Percentiles rank a stretch among this genome's conserved stretches.
Conservation (phyloP, 2,329 filamentous ascomycete genomes). For the Aspergillus hortae region DNA sequence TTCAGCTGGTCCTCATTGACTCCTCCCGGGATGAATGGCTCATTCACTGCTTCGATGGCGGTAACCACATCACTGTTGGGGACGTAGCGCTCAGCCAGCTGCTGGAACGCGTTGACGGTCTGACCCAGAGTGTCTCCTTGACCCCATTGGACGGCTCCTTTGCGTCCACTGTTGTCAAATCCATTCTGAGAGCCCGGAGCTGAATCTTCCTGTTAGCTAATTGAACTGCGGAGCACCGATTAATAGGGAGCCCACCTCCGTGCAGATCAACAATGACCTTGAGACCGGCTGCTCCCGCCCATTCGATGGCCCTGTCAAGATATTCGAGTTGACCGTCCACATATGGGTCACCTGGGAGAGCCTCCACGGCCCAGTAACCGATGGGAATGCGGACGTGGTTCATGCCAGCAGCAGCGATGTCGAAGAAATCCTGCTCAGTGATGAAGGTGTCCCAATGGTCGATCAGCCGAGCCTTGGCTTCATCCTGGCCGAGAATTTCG, state of each 20-base stretch:
- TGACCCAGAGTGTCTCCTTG: slow-evolving; percentile 31
- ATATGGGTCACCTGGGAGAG: slow-evolving; percentile 55
- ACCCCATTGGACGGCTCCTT: slow-evolving; percentile 38
- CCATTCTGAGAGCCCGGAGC: slow-evolving; percentile 63
- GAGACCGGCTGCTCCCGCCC: slow-evolving; percentile 56
- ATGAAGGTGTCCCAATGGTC: slow-evolving; percentile 60
- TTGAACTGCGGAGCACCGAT: not conserved
- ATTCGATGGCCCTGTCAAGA: slow-evolving; percentile 55
- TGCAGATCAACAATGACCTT: slow-evolving; percentile 68
- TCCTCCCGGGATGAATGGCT: slow-evolving; percentile 38
- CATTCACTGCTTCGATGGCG: slow-evolving; percentile 46
- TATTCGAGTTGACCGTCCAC: slow-evolving; percentile 59
- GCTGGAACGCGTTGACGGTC: slow-evolving; percentile 54
- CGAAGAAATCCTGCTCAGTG: slow-evolving; percentile 52
- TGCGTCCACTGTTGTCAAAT: slow-evolving; percentile 62
- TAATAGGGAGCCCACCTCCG: slow-evolving; percentile 48
- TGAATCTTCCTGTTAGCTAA: slow-evolving; percentile 15
- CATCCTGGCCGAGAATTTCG: slow-evolving; percentile 47
- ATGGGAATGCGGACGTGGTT: slow-evolving; percentile 65
- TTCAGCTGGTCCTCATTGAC: slow-evolving; percentile 45
- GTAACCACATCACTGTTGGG: slow-evolving; percentile 58
- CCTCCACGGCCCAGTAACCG: slow-evolving; percentile 62
- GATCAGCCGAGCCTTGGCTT: slow-evolving; percentile 46
- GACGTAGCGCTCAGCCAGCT: slow-evolving; percentile 55
- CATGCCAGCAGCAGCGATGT: slow-evolving; percentile 55